A percentile compares a stretch with the other conserved stretches of the same genome.
phyloP scores from a whole-genome alignment of 805 yeast genomes.

The Ascoidea tarda region DNA sequence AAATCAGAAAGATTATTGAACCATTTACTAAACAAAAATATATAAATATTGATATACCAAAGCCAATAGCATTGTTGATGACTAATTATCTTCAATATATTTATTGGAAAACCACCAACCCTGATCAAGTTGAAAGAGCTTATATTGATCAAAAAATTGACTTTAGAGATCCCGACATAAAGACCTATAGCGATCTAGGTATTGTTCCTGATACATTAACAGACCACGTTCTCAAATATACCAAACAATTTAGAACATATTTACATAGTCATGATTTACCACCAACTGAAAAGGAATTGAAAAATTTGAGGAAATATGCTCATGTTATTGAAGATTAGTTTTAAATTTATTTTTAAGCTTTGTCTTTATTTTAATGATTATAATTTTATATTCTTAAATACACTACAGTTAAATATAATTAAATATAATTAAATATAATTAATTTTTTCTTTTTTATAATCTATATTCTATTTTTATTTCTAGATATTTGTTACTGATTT shows the following conservation, averaged over 20 bases:
- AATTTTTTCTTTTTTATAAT: neutral
- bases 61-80: constrained; percentile 20
- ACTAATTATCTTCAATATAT: constrained; percentile 23
- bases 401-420: neutral
- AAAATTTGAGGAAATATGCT: constrained; percentile 14
- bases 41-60: constrained; percentile 23
- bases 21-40: constrained; percentile 35
- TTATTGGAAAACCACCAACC: constrained; percentile 36
- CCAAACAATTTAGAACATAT: constrained; percentile 20
- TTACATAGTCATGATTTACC: constrained; percentile 26
- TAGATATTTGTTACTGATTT: neutral
- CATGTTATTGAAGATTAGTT: constrained; percentile 7
- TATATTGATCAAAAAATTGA: constrained; percentile 38
- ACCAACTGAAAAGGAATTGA: constrained; percentile 22
- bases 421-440: neutral
- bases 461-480: neutral
- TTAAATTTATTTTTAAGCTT: constrained; percentile 14
- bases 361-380: neutral
- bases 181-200: constrained; percentile 58
- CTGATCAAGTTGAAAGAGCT: constrained; percentile 67
- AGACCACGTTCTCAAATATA: constrained; percentile 32
- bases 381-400: neutral
- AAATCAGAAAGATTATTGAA: constrained; percentile 59
- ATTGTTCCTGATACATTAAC: constrained; percentile 41
- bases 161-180: constrained; percentile 20